Evolutionary conservation across 768 basidiomycete species (phyloP), one percentile per base, ranked within the genome.

Genomic region (Mycena filopes): DNA sequence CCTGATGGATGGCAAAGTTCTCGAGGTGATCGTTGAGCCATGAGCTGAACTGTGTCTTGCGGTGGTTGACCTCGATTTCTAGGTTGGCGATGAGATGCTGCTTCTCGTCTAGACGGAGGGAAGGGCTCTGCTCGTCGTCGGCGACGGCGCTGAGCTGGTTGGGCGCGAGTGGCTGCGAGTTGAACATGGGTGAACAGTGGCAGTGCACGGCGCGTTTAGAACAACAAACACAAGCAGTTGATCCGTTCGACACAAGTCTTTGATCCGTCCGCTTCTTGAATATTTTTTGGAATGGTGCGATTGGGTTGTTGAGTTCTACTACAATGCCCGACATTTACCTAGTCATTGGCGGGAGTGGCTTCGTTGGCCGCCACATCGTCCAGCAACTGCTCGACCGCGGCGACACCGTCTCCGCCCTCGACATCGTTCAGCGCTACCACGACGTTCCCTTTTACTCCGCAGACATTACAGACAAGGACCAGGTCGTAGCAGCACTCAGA

Each of bases 301-400:
- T 56, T 63, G 40, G 25, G 16, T 53, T 31, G 36, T 54, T 4
- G 18, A 23, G 25, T 31, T 4, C 12, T 13, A 47, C 45, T 31
- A 36, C 38, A 10, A 69, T 69, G 67, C 60, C 49, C 15, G 94
- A 97, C 68, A 82, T 88, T 3, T 98, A 94, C 79, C 80, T 97
- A 60, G 95, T 99, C 73, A 91, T 98, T 73, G 97, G 97, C 25
- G 96, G 96, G 60, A 94, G 93, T 72, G 95, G 95, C 25, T 96
- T 97, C 77, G 82, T 97, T 25, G 95, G 97, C 47, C 83, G 94
- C 63, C 92, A 95, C 73, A 94, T 99, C 70, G 95, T 99, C 31
- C 88, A 96, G 70, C 88, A 89, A 57, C 86, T 99, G 56, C 76
- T 92, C 31, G 89, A 87, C 23, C 86, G 96, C 48, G 92, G 88